Evolutionary conservation across 768 basidiomycete species (phyloP).

Genomic region (Termitomyces heimii): DNA sequence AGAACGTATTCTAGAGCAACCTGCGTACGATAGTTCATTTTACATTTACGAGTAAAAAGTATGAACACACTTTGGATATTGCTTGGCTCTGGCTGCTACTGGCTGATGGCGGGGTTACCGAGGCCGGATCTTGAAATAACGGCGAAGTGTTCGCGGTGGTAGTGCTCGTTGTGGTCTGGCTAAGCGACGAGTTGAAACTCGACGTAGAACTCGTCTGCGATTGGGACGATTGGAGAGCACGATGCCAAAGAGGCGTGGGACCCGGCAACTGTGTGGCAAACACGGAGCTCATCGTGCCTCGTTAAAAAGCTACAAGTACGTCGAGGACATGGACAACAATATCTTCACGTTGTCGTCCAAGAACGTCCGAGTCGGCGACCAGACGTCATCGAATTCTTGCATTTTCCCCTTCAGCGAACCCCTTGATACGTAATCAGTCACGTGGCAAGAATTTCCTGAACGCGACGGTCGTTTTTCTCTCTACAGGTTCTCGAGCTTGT

Average conservation of each 20-base stretch:
- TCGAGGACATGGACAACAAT: not conserved
- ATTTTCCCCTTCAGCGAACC: not conserved
- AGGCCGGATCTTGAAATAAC: slow-evolving; percentile 21
- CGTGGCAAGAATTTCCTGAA: slow-evolving; percentile 1
- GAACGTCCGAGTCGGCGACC: not conserved
- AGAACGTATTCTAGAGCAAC: slow-evolving; percentile 25
- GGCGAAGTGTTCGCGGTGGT: slow-evolving; percentile 10
- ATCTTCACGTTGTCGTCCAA: not conserved
- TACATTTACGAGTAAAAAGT: not conserved
- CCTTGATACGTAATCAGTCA: not conserved
- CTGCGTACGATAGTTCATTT: slow-evolving; percentile 10
- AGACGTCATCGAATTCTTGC: slow-evolving; percentile 5
- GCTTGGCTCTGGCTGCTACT: not conserved
- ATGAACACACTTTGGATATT: slow-evolving; percentile 19
- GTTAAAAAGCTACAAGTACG: not conserved
- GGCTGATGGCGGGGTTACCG: not conserved
- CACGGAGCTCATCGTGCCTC: not conserved
- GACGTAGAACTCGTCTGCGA: not conserved
- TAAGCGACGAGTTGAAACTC: not conserved
- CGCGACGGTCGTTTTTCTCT: not conserved
- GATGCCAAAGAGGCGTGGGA: not conserved
- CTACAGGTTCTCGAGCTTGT: no score
- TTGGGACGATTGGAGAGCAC: slow-evolving; percentile 1
- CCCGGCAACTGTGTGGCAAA: not conserved
- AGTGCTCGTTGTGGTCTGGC: not conserved